A percentile compares a stretch with the other conserved stretches of the same genome.
Conservation (phyloP, 1,284 basidiomycete genomes). For the Jaminaea rosea region DNA sequence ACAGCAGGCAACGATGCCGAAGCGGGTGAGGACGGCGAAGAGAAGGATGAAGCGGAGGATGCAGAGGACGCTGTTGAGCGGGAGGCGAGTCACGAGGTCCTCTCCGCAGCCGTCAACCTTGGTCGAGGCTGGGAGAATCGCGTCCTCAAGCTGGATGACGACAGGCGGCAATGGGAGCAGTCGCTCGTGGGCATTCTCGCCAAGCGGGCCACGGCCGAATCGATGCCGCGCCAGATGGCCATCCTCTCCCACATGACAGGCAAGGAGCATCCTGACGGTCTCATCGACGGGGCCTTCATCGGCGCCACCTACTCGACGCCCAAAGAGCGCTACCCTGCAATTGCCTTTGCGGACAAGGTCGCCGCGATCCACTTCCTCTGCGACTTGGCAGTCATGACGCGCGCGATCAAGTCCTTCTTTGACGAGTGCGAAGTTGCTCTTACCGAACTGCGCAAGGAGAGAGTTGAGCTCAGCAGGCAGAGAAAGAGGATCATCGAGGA, state of each 20-base stretch:
- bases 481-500: constrained; percentile 73
- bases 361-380: constrained; percentile 78
- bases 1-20: not conserved
- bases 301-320: constrained; percentile 34
- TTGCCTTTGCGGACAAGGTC: constrained; percentile 71
- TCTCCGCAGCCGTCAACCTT: constrained; percentile 20
- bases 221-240: constrained; percentile 32
- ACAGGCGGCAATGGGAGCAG: constrained; percentile 36
- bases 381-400: constrained; percentile 80
- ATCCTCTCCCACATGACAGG: constrained; percentile 43
- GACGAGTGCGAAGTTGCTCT: constrained; percentile 79
- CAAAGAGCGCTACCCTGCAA: constrained; percentile 58
- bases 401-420: constrained; percentile 74
- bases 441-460: constrained; percentile 86
- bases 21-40: constrained; percentile 4
- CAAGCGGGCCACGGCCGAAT: constrained; percentile 27
- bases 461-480: constrained; percentile 81
- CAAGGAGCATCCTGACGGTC: constrained; percentile 28
- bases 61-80: constrained; percentile 17
- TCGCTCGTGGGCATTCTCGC: constrained; percentile 30
- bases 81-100: constrained; percentile 14
- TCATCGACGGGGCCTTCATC: constrained; percentile 21
- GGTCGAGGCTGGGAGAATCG: constrained; percentile 34
- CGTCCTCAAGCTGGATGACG: constrained; percentile 26
- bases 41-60: constrained; percentile 7